Base-by-base conservation (phyloP, 768 basidiomycete species). In the Suillus spraguei region DNA sequence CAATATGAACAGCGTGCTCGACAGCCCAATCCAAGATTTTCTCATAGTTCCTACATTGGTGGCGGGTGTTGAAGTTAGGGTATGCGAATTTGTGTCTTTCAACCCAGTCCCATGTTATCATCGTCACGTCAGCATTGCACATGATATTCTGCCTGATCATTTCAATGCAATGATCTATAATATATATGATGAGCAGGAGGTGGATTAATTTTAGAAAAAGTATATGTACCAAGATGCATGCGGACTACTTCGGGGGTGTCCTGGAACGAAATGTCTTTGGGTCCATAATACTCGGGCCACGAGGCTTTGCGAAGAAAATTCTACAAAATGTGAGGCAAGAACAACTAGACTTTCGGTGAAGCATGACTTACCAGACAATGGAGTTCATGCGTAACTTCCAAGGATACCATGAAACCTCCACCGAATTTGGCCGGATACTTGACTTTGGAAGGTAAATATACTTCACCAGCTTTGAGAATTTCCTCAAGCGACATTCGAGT, bases 71-170 rank as follows among this genome's bases (percentile, higher is more conserved):
- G 44, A 44, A 44, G 20, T n/a, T n/a, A 11, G 44, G 44, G 44
- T 44, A 44, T 10, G 44, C 8, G 20, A 7, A 4, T 1, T 44
- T 20, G 20, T n/a, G 20, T n/a, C 42, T 20, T 4, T n/a, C 24
- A 16, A 66, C 28, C 65, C 65, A 64, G 55, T 66, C 60, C 59
- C 63, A 66, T 11, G 36, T 11, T 6, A 66, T 60, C 56, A 64
- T 64, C 13, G 39, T 61, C 11, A 61, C 24, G 36, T 66, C 63
- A 9, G 55, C 52, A 36, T 60, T 60, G 41, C 65, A 66, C 63
- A 66, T 64, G 24, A 66, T 8, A 17, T 33, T 63, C 60, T 66
- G n/a, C n/a, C 63, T 53, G 46, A 64, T 36, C 41, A 56, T 36
- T 32, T 66, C 63, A 33, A 66, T 22, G 24, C 63, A 66, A 16